Conservation (phyloP, 306 rosid species). For the Ammopiptanthus mongolicus region DNA sequence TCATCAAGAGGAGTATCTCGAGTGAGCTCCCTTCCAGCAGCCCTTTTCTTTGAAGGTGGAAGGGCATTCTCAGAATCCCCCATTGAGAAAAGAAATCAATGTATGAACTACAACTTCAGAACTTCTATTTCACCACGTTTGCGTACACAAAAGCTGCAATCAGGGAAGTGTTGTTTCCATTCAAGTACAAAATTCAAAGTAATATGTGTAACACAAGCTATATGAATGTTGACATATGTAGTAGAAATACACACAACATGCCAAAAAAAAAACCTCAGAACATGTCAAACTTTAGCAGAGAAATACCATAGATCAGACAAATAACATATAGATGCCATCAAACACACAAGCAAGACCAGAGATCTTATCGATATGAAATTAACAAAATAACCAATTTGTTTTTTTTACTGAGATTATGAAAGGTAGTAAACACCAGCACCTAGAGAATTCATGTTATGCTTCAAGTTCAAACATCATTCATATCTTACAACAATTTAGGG, state of each 20-base stretch:
- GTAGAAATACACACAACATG: background rate
- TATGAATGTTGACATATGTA: background rate
- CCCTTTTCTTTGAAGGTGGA: conserved; percentile 66
- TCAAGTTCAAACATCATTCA: background rate
- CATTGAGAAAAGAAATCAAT: conserved; percentile 36
- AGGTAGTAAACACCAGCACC: background rate
- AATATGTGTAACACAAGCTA: background rate
- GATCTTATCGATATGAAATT: background rate
- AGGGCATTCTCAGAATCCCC: conserved; percentile 56
- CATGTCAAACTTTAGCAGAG: background rate
- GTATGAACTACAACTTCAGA: background rate
- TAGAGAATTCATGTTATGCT: background rate
- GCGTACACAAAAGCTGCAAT: conserved; percentile 31
- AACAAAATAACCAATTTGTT: background rate
- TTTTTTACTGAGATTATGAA: background rate
- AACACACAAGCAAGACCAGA: background rate
- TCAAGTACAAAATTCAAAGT: background rate
- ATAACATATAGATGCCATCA: background rate
- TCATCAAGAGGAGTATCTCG: conserved; percentile 65
- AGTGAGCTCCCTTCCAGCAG: conserved; percentile 65
- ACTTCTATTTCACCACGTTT: background rate
- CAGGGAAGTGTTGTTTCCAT: background rate
- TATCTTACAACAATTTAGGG: background rate
- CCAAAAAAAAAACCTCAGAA: background rate
- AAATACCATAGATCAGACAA: background rate